Percentiles rank a stretch among this genome's conserved stretches.
phyloP scores from a whole-genome alignment of 1,284 basidiomycete genomes.

The Pisolithus thermaeus region DNA sequence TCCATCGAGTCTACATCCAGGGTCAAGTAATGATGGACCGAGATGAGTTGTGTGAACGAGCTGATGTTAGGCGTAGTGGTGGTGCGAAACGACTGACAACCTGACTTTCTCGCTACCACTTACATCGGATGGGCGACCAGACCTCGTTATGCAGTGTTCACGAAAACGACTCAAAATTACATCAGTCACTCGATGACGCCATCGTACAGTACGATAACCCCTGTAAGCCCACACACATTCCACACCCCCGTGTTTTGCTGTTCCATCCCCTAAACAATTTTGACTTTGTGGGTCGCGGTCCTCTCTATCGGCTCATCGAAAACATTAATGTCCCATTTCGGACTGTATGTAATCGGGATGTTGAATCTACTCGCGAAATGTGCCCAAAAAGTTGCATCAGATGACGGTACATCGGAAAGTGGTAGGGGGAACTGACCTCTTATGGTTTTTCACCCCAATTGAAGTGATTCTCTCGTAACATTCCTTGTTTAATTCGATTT shows the following conservation, averaged over 20 bases:
- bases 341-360: constrained; percentile 54
- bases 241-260: constrained; percentile 13
- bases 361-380: constrained; percentile 44
- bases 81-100: too few species aligned
- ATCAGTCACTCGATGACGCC: too few species aligned
- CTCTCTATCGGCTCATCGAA: constrained; percentile 63
- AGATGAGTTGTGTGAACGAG: too few species aligned
- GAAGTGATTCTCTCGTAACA: constrained; percentile 55
- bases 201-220: too few species aligned
- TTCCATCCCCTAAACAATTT: neutral
- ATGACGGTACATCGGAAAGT: neutral
- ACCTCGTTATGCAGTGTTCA: too few species aligned
- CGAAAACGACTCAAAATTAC: too few species aligned
- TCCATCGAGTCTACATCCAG: too few species aligned
- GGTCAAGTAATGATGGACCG: too few species aligned
- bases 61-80: too few species aligned
- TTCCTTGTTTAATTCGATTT: constrained; percentile 55
- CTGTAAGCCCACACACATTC: too few species aligned
- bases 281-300: constrained; percentile 27
- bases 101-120: too few species aligned
- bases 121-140: too few species aligned
- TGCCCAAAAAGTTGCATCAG: neutral
- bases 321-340: constrained; percentile 64
- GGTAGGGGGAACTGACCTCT: constrained; percentile 34
- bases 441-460: constrained; percentile 48